A percentile compares a stretch with the other conserved stretches of the same genome.
Evolutionary conservation across 257 asterid species (phyloP).

Genomic region (Gentiana macrophylla): DNA sequence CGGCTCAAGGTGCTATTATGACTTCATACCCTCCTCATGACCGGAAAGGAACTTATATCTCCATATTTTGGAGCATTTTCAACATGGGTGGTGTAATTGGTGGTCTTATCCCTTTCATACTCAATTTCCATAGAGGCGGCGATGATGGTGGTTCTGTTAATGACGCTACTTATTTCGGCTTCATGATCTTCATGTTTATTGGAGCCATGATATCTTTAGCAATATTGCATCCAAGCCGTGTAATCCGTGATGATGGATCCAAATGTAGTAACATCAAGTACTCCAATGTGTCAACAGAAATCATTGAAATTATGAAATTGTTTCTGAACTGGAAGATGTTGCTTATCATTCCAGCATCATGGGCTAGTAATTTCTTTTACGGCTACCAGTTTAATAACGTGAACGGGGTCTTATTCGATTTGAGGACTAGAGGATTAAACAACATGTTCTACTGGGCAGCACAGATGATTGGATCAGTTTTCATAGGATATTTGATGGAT

Average conservation of each 20-base stretch:
- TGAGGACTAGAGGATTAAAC: conserved; percentile 78
- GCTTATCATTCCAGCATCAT: conserved; percentile 75
- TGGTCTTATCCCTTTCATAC: conserved; percentile 60
- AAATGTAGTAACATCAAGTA: conserved; percentile 65
- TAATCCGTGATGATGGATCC: conserved; percentile 63
- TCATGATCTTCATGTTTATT: conserved; percentile 71
- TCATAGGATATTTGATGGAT: conserved; percentile 55
- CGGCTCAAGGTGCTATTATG: conserved; percentile 91
- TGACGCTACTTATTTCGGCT: conserved; percentile 88
- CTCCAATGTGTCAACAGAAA: conserved; percentile 52
- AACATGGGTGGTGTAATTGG: conserved; percentile 93
- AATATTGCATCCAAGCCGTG: conserved; percentile 70
- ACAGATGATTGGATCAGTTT: conserved; percentile 85
- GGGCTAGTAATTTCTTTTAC: conserved; percentile 91
- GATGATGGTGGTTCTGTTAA: conserved; percentile 57
- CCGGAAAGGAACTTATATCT: conserved; percentile 71
- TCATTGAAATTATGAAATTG: conserved; percentile 38
- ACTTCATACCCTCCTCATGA: conserved; percentile 85
- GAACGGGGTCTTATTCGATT: conserved; percentile 58
- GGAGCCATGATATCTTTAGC: conserved; percentile 52
- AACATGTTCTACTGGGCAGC: conserved; percentile 67
- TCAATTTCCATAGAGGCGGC: conserved; percentile 39
- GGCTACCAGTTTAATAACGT: conserved; percentile 89
- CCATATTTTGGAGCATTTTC: conserved; percentile 86
- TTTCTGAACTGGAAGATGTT: conserved; percentile 83